phyloP scores from a whole-genome alignment of 306 rosid species.

The Casuarina equisetifolia region DNA sequence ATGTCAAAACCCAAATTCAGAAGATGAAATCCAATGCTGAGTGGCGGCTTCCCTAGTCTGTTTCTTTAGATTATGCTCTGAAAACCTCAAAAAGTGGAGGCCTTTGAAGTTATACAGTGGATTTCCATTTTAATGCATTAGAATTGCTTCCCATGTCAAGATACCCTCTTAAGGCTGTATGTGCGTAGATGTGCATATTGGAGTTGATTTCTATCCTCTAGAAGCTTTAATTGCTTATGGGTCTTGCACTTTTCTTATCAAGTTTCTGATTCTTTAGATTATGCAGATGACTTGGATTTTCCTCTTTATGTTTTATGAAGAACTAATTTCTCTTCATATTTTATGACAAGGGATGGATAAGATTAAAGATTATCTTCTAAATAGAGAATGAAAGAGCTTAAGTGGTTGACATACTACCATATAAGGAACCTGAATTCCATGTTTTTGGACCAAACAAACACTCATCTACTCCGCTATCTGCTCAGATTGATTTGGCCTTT shows the following conservation, averaged over 20 bases:
- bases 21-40: constrained; percentile 96
- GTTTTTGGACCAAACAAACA: too few relatives aligned
- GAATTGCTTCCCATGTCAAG: constrained; percentile 98
- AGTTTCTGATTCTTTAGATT: constrained; percentile 8
- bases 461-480: too few relatives aligned
- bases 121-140: constrained; percentile 86
- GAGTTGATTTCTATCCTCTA: too few relatives aligned
- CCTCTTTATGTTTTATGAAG: constrained; percentile 30
- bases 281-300: constrained; percentile 98
- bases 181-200: too few relatives aligned
- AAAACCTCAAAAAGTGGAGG: constrained; percentile 86
- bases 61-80: constrained; percentile 75
- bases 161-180: constrained; percentile 32
- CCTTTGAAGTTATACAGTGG: constrained; percentile 87
- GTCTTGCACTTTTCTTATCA: neutral
- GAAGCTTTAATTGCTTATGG: neutral
- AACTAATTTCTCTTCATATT: too few relatives aligned
- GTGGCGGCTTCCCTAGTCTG: constrained; percentile 85
- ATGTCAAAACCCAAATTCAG: constrained; percentile 95
- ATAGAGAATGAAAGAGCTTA: too few relatives aligned
- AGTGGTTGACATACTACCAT: too few relatives aligned
- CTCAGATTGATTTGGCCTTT: too few relatives aligned
- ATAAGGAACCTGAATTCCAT: too few relatives aligned
- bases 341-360: too few relatives aligned
- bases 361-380: too few relatives aligned